Percentiles rank a stretch among this genome's conserved stretches.
Conservation (phyloP, 2,329 filamentous ascomycete species). For the Sclerotiophoma versabilis region DNA sequence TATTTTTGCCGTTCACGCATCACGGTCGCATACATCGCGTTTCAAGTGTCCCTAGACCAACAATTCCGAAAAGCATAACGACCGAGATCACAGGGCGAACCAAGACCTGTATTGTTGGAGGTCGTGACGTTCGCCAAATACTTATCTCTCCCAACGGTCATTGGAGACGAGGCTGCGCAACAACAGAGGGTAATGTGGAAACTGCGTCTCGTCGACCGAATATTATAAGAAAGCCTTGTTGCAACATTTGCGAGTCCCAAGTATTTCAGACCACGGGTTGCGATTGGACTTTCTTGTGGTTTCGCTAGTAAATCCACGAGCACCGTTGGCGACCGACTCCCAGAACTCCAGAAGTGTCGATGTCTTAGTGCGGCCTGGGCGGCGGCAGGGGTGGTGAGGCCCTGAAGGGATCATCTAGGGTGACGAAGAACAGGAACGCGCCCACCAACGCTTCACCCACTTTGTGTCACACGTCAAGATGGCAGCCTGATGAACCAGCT, state of each 20-base stretch:
- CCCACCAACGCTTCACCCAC: constrained; percentile 7
- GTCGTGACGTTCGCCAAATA: not conserved
- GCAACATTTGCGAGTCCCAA: not conserved
- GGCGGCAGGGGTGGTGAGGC: constrained; percentile 11
- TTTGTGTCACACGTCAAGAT: constrained; percentile 1
- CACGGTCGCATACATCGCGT: constrained; percentile 4
- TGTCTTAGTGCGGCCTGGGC: constrained; percentile 19
- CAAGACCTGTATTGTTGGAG: not conserved
- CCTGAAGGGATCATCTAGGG: constrained; percentile 13
- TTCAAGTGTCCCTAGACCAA: not conserved
- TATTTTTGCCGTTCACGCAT: not conserved
- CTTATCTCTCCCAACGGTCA: not conserved
- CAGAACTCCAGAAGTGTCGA: constrained; percentile 14
- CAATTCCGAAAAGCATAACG: not conserved
- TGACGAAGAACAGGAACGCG: constrained; percentile 16
- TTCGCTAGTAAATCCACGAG: constrained; percentile 14
- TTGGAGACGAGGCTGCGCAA: not conserved
- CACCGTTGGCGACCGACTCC: constrained; percentile 14
- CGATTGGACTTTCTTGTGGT: constrained; percentile 7
- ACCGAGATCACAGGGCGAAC: not conserved
- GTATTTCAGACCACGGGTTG: constrained; percentile 1
- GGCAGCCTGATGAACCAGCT: not conserved
- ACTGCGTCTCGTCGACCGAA: not conserved
- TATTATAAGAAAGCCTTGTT: not conserved
- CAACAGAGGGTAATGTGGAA: not conserved